Evolutionary conservation across 805 yeast genomes (phyloP).

Genomic region (Alloascoidea hylecoeti): DNA sequence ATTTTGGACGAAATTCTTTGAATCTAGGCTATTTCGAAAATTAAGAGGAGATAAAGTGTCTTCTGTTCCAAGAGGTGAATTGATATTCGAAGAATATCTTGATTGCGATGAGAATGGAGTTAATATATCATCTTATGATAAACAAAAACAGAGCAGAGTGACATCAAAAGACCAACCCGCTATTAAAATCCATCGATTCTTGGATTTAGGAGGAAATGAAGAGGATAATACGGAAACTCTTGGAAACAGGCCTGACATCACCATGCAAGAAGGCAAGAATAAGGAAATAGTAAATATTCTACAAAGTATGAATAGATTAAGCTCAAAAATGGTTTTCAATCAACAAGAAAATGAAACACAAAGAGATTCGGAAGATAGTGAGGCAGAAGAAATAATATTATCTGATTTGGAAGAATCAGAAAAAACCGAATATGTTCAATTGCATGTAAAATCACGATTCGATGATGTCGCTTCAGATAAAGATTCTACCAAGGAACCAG

Average conservation of each 20-base stretch:
- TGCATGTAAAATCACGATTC: constrained; percentile 19
- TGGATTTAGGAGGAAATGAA: constrained; percentile 71
- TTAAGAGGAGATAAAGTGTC: constrained; percentile 80
- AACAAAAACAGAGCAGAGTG: constrained; percentile 5
- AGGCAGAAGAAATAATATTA: constrained; percentile 30
- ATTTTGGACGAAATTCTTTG: constrained; percentile 93
- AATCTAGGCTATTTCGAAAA: constrained; percentile 76
- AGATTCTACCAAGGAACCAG: not conserved
- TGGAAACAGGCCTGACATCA: constrained; percentile 79
- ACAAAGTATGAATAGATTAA: constrained; percentile 78
- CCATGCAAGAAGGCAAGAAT: constrained; percentile 56
- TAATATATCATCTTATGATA: constrained; percentile 19
- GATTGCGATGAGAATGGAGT: constrained; percentile 49
- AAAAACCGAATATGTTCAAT: constrained; percentile 36
- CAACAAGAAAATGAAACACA: constrained; percentile 12
- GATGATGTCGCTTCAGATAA: not conserved
- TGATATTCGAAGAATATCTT: constrained; percentile 72
- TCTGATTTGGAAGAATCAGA: constrained; percentile 35
- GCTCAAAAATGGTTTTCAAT: constrained; percentile 64
- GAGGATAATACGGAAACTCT: constrained; percentile 63
- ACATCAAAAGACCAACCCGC: constrained; percentile 7
- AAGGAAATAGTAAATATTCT: constrained; percentile 65
- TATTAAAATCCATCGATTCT: constrained; percentile 46
- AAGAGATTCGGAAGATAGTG: constrained; percentile 21
- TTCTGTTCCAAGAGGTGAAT: constrained; percentile 68